Conservation (phyloP, 495 filamentous ascomycete genomes). For the Tirmania nivea region DNA sequence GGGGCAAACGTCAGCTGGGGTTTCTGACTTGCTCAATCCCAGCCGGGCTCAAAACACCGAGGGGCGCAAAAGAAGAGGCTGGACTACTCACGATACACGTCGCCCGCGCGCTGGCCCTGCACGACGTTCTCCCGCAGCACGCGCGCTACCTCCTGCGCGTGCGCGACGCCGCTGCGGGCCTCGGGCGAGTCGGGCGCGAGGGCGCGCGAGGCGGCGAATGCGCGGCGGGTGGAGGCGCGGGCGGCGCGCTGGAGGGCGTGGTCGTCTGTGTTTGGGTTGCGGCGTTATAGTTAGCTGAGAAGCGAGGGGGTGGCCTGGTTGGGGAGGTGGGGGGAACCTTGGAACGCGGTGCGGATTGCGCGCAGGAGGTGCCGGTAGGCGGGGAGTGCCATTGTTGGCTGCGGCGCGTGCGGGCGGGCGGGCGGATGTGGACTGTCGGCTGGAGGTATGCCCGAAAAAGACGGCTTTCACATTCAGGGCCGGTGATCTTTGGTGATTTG, state of each 20-base stretch:
- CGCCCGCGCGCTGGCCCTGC: constrained; percentile 38
- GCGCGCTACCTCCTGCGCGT: constrained; percentile 64
- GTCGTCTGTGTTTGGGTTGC: not conserved
- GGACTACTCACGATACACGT: not conserved
- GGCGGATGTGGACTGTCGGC: too few relatives aligned
- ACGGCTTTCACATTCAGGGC: too few relatives aligned
- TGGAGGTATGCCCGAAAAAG: too few relatives aligned
- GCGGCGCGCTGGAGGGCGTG: constrained; percentile 25
- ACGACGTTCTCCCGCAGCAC: constrained; percentile 72
- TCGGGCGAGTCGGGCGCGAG: too few relatives aligned
- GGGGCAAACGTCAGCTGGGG: too few relatives aligned
- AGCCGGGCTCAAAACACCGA: too few relatives aligned
- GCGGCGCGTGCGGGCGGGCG: too few relatives aligned
- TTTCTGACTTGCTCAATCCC: too few relatives aligned
- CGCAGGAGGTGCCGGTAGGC: constrained; percentile 75
- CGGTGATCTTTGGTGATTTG: too few relatives aligned
- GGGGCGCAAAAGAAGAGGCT: too few relatives aligned
- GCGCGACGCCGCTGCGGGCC: constrained; percentile 29
- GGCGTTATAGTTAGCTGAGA: constrained; percentile 1
- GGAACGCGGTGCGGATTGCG: constrained; percentile 60
- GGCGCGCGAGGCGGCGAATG: constrained; percentile 32
- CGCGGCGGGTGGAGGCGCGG: constrained; percentile 40
- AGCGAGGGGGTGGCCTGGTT: not conserved
- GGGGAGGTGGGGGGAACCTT: constrained; percentile 30
- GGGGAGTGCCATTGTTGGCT: constrained; percentile 48